Evolutionary conservation across 176 grass and related monocot genomes (phyloP).

Genomic region (sorghum (Sorghum bicolor)): Sorghum_bicolor_NCBIv3 NC_012872.2:58029501-58030000

Average conservation of each 20-base stretch:
- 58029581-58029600: neutral
- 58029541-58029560: slow-evolving; percentile 30
- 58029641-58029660: slow-evolving; percentile 6
- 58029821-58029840: no score
- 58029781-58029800: neutral
- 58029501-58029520: neutral
- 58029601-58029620: neutral
- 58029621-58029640: neutral
- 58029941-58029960: no score
- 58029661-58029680: slow-evolving; percentile 4
- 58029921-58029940: no score
- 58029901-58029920: no score
- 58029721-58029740: neutral
- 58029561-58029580: slow-evolving; percentile 1
- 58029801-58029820: no score
- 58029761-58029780: neutral
- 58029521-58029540: neutral
- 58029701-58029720: neutral
- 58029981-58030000: no score
- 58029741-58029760: neutral
- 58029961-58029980: no score
- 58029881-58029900: no score
- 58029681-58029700: neutral
- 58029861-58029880: no score
- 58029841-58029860: no score